Evolutionary conservation across 2,329 filamentous ascomycete species (phyloP), one percentile per base, ranked within the genome.

Genomic region (Neofusicoccum parvum): DNA sequence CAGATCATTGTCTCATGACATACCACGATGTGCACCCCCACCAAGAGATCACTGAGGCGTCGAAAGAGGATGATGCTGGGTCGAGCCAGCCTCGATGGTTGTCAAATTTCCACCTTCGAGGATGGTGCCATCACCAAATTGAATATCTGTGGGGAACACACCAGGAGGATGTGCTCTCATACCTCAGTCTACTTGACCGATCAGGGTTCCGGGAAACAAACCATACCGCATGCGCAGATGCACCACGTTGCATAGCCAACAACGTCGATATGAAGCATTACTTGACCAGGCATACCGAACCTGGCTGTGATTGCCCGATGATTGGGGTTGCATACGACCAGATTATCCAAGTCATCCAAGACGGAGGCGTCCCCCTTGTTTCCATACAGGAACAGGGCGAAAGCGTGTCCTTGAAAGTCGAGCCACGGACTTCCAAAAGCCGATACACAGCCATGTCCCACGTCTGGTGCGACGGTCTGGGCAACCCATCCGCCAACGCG

Each of bases 401-500:
- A 39, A 36, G 36, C 36, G 17, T 48, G 10, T 36, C 15, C 49
- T 37, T 65, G 11, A 62, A 65, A 10, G 60, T 63, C 14, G 64
- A 37, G n/a, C 23, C 53, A 15, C 62, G 62, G 5, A 51, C 49
- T 11, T 5, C 46, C 1, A 11, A 27, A 4, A 64, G 64, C 39
- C 11, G 50, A 11, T 67, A 65, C 48, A 53, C 67, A 2, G 67
- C 68, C 17, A 53, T 69, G 7, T 68, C 67, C 5, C 68, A 69
- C 45, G 67, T 69, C 36, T 69, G 68, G 68, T 63, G 60, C n/a
- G 68, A 69, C 41, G 68, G 68, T 12, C 23, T 69, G 12, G 68
- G 68, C 14, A 69, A 69, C 41, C 67, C 65, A 15, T 7, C 34
- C 11, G 64, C 64, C 20, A 69, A 69, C 53, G 45, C 62, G 3